Evolutionary conservation across 2,329 filamentous ascomycete species (phyloP).

Genomic region (Beauveria bassiana): DNA sequence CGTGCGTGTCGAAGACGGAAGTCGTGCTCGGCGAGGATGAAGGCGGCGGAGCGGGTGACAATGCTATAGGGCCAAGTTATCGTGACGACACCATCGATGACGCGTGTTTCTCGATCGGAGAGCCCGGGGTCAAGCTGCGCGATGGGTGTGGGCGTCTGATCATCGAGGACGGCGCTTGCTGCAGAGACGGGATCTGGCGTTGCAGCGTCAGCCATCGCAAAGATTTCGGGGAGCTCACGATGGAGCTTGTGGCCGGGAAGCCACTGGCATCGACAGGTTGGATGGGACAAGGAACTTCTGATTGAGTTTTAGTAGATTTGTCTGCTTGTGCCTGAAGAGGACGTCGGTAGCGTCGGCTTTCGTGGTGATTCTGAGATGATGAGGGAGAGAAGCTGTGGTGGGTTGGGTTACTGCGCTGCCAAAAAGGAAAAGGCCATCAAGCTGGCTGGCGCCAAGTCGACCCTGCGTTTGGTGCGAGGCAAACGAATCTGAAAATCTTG

Average conservation of each 20-base stretch:
- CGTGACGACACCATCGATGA: slow-evolving; percentile 66
- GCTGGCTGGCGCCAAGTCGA: neutral
- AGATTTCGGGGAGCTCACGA: slow-evolving; percentile 8
- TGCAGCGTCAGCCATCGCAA: slow-evolving; percentile 6
- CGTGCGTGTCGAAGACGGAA: slow-evolving; percentile 67
- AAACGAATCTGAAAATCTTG: neutral
- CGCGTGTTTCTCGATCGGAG: slow-evolving; percentile 29
- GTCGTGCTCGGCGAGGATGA: slow-evolving; percentile 79
- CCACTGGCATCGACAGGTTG: neutral
- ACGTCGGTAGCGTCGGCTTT: neutral
- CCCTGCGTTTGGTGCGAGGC: neutral
- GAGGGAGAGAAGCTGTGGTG: slow-evolving; percentile 2
- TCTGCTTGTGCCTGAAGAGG: neutral
- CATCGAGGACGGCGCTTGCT: slow-evolving; percentile 12
- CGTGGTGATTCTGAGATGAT: slow-evolving; percentile 2
- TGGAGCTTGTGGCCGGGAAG: neutral
- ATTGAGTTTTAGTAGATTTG: neutral
- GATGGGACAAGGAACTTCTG: neutral
- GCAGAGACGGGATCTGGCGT: neutral
- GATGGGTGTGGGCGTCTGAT: slow-evolving; percentile 40
- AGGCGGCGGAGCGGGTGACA: slow-evolving; percentile 62
- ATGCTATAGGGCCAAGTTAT: slow-evolving; percentile 90
- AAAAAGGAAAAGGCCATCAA: neutral
- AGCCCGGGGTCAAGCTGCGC: slow-evolving; percentile 46
- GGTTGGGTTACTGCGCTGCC: neutral